Evolutionary conservation across 192 early-diverging fungal genomes (phyloP).

Genomic region (Entophlyctis helioformis): DNA sequence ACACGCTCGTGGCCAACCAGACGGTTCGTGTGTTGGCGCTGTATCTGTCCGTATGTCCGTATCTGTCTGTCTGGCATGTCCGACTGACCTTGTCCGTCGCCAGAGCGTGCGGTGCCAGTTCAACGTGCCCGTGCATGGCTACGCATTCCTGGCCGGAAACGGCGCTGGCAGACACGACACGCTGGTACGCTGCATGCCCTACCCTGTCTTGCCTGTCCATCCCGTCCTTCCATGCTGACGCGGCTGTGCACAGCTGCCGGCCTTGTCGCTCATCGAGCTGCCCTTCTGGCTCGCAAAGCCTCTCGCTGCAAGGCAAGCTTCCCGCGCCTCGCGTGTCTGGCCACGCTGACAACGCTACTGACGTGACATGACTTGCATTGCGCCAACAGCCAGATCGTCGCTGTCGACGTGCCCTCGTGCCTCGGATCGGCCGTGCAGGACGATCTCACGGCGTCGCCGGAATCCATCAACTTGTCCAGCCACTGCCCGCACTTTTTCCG

Average conservation of each 20-base stretch:
- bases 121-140: slow-evolving; percentile 20
- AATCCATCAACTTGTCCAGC: slow-evolving; percentile 19
- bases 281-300: slow-evolving; percentile 29
- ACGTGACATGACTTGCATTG: background rate
- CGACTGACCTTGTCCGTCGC: too few relatives aligned
- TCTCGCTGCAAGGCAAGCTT: slow-evolving; percentile 16
- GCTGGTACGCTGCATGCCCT: too few relatives aligned
- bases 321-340: background rate
- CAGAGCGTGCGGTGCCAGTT: slow-evolving; percentile 32
- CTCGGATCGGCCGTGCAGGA: slow-evolving; percentile 20
- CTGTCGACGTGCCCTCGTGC: slow-evolving; percentile 23
- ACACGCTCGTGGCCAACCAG: slow-evolving; percentile 28
- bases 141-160: slow-evolving; percentile 30
- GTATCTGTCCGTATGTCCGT: too few relatives aligned
- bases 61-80: too few relatives aligned
- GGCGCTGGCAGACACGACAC: too few relatives aligned
- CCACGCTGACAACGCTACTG: background rate
- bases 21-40: slow-evolving; percentile 7
- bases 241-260: slow-evolving; percentile 24
- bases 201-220: too few relatives aligned
- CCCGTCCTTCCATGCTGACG: too few relatives aligned
- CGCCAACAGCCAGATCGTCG: slow-evolving; percentile 16
- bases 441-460: slow-evolving; percentile 24
- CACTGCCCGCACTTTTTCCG: slow-evolving; percentile 28
- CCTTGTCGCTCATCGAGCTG: slow-evolving; percentile 20